These are phyloP conservation scores for Xylaria polymorpha DNA, from an alignment of 2,329 filamentous ascomycete genomes.

Conservation along the genomic window DNA sequence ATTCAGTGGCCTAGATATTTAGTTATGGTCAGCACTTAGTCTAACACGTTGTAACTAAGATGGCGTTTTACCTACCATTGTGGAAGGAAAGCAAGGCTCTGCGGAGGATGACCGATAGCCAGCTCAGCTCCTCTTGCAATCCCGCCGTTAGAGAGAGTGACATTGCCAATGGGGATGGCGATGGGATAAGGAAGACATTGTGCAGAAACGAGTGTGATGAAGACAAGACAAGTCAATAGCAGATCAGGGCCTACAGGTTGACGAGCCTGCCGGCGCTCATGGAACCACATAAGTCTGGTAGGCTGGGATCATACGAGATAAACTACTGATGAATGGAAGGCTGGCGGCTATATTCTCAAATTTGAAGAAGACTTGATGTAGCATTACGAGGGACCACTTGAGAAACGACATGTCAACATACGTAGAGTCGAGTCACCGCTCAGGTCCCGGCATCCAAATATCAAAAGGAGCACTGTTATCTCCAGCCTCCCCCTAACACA, in stretches of 20 bases:
- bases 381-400: too few relatives aligned
- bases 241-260: too few relatives aligned
- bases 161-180: constrained; percentile 30
- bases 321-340: not conserved
- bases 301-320: not conserved
- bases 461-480: too few relatives aligned
- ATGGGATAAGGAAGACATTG: constrained; percentile 31
- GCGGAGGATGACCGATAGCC: constrained; percentile 29
- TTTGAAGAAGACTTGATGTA: too few relatives aligned
- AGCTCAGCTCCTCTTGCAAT: constrained; percentile 31
- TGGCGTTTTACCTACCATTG: constrained; percentile 29
- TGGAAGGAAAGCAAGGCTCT: constrained; percentile 32
- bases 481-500: too few relatives aligned
- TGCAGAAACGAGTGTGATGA: not conserved
- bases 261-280: too few relatives aligned
- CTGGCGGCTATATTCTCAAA: too few relatives aligned
- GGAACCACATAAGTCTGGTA: not conserved
- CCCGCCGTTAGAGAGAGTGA: constrained; percentile 32
- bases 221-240: not conserved
- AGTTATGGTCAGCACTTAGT: not conserved
- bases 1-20: too few relatives aligned
- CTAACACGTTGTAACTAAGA: not conserved
- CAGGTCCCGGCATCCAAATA: too few relatives aligned
- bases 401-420: too few relatives aligned
- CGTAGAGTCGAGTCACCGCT: too few relatives aligned